Base-by-base conservation (phyloP, 2,329 filamentous ascomycete species). In the Aschersonia sp. region DNA sequence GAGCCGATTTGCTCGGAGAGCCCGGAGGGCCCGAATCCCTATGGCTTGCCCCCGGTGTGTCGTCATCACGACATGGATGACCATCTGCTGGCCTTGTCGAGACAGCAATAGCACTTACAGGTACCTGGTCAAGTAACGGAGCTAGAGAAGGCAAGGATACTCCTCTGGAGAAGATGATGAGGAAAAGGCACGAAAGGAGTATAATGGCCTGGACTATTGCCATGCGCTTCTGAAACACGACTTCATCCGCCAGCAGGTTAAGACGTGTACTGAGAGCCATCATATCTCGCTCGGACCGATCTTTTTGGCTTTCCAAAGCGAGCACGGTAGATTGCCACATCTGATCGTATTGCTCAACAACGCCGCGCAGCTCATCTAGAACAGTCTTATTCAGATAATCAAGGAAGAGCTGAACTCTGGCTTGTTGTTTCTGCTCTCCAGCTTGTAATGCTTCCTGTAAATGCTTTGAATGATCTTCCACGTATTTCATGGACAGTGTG, bases 311-410 rank as follows among this genome's bases (percentile, higher is more conserved):
- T 61, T 96, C 89, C 10, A 97, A 77, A 31, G 94, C 89, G 48
- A 95, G 82, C 29, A 96, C 84, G 9, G 94, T 96, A 28, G 85
- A 91, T 64, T 95, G 89, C 89, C 91, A 97, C 9, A 97, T 81
- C 59, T 96, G 87, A 60, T 97, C 91, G 63, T 97, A 97, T 61
- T 96, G 85, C 50, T 82, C 79, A 47, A 87, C 78, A 52, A 92
- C 84, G 45, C 75, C 79, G 52, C 79, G 79, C 38, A 95, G 71
- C 62, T 98, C 92, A 12, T 78, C 74, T 40, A 94, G 74, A 1
- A 97, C 88, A 0, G 89, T 96, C 44, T 72, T 74, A 62, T 98
- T 98, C n/a, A 98, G 73, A 40, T 80, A 79, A 51, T 88, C 80
- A 10, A 97, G 73, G 59, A 96, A 96, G 2, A 74, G 72, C 29